Base-by-base conservation (phyloP, 2,329 filamentous ascomycete genomes). In the Colletotrichum sp. region DNA sequence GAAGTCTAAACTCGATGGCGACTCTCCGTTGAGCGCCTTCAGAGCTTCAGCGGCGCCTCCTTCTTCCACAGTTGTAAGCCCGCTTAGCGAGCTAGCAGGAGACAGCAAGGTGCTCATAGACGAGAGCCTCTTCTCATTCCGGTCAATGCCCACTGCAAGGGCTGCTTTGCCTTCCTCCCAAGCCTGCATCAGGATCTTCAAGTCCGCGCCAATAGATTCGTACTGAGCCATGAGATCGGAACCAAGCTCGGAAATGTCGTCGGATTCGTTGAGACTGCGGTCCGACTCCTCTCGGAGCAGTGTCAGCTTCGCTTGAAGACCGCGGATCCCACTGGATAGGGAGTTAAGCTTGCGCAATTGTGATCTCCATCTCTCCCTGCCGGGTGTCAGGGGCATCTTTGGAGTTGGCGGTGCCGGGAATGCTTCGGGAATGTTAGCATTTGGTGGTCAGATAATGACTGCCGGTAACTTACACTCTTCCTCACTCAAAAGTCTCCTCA, bases 281-380 rank as follows among this genome's bases (percentile, higher is more conserved):
- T 95, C 95, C 0, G 96, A 98, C 83, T 98, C 96, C 83, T 99
- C 97, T 66, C 95, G 93, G 71, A 99, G 87, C 9, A 99, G 89
- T 76, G 98, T 96, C 87, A 99, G 92, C 84, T 99, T 99, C 43
- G 97, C 97, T 84, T 99, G 96, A 65, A 99, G 89, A 13, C 95
- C 95, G 32, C 96, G 93, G 77, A 99, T 98, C 18, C 96, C 96
- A 71, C 96, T 95, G 1, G 96, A 98, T 39, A 99, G 89, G 1
- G 94, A 94, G 81, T 95, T 95, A 57, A 99, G 91, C 82, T 98
- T 96, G 76, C 95, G 93, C 74, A 98, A 91, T 83, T 98, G 96
- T 71, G 94, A 93, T 72, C 96, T 94, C 88, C 96, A 93, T 76
- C 95, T 92, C 81, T 98, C 96, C 69, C 93, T 93, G n/a, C 91